A percentile compares a stretch with the other conserved stretches of the same genome.
These are phyloP conservation scores for Cryphonectria carpinicola DNA, from an alignment of 2,329 filamentous ascomycete genomes.

Conservation along the genomic window DNA sequence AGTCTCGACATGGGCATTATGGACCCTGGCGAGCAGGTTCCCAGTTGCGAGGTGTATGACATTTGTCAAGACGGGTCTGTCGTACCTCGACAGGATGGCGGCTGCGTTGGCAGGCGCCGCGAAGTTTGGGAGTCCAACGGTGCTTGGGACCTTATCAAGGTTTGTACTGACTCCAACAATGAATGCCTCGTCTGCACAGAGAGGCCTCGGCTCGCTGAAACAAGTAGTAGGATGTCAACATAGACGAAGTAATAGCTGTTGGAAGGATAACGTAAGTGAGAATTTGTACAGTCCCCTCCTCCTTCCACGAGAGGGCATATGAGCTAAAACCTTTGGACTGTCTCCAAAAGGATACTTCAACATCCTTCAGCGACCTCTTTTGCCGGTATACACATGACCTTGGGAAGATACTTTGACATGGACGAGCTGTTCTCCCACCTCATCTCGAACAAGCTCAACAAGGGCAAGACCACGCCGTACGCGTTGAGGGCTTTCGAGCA, in stretches of 20 bases:
- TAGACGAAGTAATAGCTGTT: constrained; percentile 45
- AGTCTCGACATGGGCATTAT: constrained; percentile 30
- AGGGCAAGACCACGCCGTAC: constrained; percentile 50
- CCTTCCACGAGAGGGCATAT: neutral
- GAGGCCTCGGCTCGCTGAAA: neutral
- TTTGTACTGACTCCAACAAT: neutral
- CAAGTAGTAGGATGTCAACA: constrained; percentile 38
- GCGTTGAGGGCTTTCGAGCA: constrained; percentile 54
- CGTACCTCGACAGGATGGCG: constrained; percentile 41
- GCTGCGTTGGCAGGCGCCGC: constrained; percentile 42
- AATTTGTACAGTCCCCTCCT: no score
- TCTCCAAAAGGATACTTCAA: constrained; percentile 55
- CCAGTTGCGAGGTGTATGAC: constrained; percentile 62
- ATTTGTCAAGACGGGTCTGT: constrained; percentile 51
- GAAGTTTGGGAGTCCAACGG: constrained; percentile 45
- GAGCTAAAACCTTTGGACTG: constrained; percentile 14
- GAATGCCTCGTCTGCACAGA: neutral
- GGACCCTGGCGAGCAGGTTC: constrained; percentile 40
- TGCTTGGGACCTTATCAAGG: constrained; percentile 47
- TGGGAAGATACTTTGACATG: constrained; percentile 64
- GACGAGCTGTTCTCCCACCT: constrained; percentile 61
- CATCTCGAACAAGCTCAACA: constrained; percentile 50
- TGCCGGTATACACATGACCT: constrained; percentile 61
- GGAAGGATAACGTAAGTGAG: constrained; percentile 59
- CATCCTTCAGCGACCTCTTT: constrained; percentile 65